Conservation (phyloP, 805 yeast genomes). For the Ogataea dorogensis region DNA sequence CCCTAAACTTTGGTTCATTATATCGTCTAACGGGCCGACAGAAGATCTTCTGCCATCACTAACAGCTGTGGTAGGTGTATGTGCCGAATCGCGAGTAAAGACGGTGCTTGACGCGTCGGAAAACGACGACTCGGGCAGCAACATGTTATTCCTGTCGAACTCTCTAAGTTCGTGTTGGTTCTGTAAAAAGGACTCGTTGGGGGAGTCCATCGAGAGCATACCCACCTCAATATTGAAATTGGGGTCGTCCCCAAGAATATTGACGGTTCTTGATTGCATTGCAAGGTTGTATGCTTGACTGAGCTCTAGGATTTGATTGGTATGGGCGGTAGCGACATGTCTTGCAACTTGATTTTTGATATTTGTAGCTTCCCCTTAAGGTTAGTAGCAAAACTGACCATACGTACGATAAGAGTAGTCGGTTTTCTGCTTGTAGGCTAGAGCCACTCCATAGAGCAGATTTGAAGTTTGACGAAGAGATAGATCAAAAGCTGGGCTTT, state of each 20-base stretch:
- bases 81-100: conserved; percentile 11
- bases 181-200: background rate
- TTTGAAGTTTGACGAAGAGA: conserved; percentile 40
- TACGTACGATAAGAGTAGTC: conserved; percentile 40
- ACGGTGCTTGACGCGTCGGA: conserved; percentile 9
- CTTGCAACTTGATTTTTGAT: conserved; percentile 15
- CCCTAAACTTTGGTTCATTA: conserved; percentile 11
- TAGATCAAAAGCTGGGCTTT: conserved; percentile 17
- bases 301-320: conserved; percentile 5
- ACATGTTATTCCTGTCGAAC: conserved; percentile 13
- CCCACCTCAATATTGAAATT: conserved; percentile 35
- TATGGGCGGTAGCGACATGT: conserved; percentile 9
- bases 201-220: conserved; percentile 25
- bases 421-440: conserved; percentile 49
- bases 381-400: no score
- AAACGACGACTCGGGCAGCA: conserved; percentile 11
- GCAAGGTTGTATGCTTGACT: conserved; percentile 6
- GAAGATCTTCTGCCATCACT: conserved; percentile 4
- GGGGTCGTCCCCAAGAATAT: conserved; percentile 36
- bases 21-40: conserved; percentile 6
- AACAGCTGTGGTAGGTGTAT: conserved; percentile 7
- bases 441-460: conserved; percentile 47
- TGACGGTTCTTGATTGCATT: conserved; percentile 8
- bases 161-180: conserved; percentile 8
- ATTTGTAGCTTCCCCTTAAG: conserved; percentile 19